Base-by-base conservation (phyloP, 1,284 basidiomycete species). In the Ceratobasidium sp. region DNA sequence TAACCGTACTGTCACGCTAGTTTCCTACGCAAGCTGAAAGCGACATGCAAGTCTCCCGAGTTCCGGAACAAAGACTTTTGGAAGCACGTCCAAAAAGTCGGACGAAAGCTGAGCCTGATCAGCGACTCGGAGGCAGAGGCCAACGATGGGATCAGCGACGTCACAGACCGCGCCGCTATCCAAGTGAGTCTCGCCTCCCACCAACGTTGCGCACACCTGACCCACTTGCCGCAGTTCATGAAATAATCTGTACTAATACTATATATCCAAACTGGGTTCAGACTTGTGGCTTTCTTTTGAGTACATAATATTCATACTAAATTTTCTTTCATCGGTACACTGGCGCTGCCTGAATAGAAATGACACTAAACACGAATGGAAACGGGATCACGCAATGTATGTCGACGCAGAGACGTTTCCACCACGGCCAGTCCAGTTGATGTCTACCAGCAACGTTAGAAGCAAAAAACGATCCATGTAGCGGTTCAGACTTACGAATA, bases 391-490 rank as follows among this genome's bases (percentile, higher is more conserved):
- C 78, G 94, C 94, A 81, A 87, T 87, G 87, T 99, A 99, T 74
- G 91, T 91, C 74, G 89, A 92, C 53, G 96, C 92, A 72, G 96
- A 95, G 76, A 98, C 93, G 77, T 90, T 93, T 75, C 95, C 95
- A 74, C 95, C 95, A 78, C 94, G 92, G 73, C 94, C 94, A 76
- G 94, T 95, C 93, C 93, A 94, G 85, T 94, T 92, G 82, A 92
- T 86, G 81, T 92, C 91, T 92, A 61, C 28, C 14, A 30, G 9
- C 3, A 8, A 23, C 25, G 38, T 46, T 12, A 30, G 30, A 16
- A 56, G 28, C 36, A 3, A 60, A 25, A 67, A 58, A 33, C 66
- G 12, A 72, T 25, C 58, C 66, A 49, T 59, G n/a, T 67, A 46
- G 53, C 40, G 77, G 44, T 12, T 67, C 54, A 78, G 25, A 83